These are phyloP conservation scores for Iberis pinnata DNA, from an alignment of 345 rosid genomes.

Conservation along the genomic window DNA sequence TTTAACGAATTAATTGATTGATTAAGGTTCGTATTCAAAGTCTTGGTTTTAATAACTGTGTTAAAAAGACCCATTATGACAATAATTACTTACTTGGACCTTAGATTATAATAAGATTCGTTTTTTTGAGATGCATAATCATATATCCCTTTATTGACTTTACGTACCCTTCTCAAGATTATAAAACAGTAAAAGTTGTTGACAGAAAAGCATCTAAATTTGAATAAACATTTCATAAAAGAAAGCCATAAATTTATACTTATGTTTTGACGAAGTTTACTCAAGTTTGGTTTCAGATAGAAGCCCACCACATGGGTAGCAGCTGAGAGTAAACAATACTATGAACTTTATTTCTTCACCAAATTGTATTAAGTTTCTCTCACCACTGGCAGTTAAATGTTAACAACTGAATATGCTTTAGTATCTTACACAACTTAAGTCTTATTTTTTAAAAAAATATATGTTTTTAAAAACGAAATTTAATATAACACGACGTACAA, in stretches of 20 bases:
- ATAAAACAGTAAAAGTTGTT: slow-evolving; percentile 8
- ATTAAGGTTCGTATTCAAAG: slow-evolving; percentile 8
- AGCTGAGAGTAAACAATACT: background rate
- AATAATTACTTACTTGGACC: slow-evolving; percentile 5
- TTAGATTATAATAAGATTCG: slow-evolving; percentile 15
- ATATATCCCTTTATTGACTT: slow-evolving; percentile 12
- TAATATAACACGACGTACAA: slow-evolving; percentile 15
- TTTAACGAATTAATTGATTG: slow-evolving; percentile 6
- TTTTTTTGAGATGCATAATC: slow-evolving; percentile 18
- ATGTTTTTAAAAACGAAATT: background rate
- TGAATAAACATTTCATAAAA: background rate
- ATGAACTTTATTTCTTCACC: background rate
- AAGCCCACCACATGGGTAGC: slow-evolving; percentile 20
- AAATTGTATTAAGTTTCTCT: background rate
- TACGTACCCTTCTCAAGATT: background rate
- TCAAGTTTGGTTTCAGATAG: background rate
- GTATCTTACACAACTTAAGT: background rate
- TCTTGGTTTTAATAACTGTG: slow-evolving; percentile 13
- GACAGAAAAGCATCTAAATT: background rate
- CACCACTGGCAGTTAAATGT: slow-evolving; percentile 24
- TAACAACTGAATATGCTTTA: slow-evolving; percentile 25
- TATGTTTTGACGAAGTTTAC: background rate
- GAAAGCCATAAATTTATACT: background rate
- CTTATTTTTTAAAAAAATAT: background rate
- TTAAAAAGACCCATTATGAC: slow-evolving; percentile 11